A percentile compares a stretch with the other conserved stretches of the same genome.
phyloP scores from a whole-genome alignment of 106 monocot genomes.

The Vanilla planifolia region DNA sequence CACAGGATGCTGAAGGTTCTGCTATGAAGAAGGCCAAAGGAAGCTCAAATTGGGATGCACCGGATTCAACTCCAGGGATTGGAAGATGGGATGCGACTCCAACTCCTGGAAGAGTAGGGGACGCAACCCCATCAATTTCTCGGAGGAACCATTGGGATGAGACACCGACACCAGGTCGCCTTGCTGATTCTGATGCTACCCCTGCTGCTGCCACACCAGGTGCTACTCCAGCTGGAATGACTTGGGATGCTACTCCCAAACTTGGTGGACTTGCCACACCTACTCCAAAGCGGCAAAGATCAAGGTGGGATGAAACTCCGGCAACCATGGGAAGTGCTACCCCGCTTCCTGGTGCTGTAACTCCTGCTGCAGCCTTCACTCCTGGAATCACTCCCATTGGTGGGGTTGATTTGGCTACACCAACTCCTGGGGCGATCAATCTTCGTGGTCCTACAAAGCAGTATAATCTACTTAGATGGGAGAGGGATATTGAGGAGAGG shows the following conservation, averaged over 20 bases:
- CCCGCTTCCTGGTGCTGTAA: conserved; percentile 55
- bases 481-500: conserved; percentile 94
- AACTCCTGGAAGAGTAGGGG: conserved; percentile 80
- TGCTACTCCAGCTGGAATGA: conserved; percentile 92
- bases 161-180: conserved; percentile 83
- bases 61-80: conserved; percentile 77
- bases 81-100: conserved; percentile 93
- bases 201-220: conserved; percentile 75
- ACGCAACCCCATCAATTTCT: conserved; percentile 65
- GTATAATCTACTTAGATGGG: conserved; percentile 87
- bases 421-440: conserved; percentile 73
- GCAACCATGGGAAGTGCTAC: conserved; percentile 76
- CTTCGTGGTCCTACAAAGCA: conserved; percentile 75
- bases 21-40: conserved; percentile 51
- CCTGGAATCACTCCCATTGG: conserved; percentile 85
- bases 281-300: conserved; percentile 89
- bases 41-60: conserved; percentile 80
- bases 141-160: conserved; percentile 94
- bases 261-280: conserved; percentile 77
- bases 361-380: conserved; percentile 76
- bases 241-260: conserved; percentile 96
- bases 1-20: conserved; percentile 50
- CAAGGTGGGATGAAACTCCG: conserved; percentile 97
- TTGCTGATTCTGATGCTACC: conserved; percentile 82
- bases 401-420: conserved; percentile 80